Base-by-base conservation (phyloP, 805 yeast species). In the Blastobotrys terrestris region DNA sequence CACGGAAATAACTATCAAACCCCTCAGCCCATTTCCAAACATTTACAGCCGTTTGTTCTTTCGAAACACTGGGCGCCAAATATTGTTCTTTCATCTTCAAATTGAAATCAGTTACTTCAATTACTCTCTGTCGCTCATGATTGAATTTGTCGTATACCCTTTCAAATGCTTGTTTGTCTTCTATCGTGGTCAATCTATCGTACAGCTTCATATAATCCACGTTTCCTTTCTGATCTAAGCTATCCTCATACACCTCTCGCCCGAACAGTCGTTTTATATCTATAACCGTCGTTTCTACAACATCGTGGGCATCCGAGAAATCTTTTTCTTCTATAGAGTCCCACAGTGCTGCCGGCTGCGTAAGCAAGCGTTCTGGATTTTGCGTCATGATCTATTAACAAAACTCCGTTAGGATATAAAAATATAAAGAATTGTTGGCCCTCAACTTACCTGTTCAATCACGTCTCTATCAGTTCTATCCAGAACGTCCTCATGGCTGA, bases 21-120 rank as follows among this genome's bases (percentile, higher is more conserved):
- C 7, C 44, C 6, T 18, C 16, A 20, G 13, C 19, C 52, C 52
- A 49, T 13, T 43, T 14, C 48, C 48, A 49, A 2, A 31, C 42
- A 14, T n/a, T 16, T 3, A n/a, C 11, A 3, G 43, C 22, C 2
- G 41, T 14, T 19, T 26, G 22, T 7, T 15, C 16, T 19, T 20
- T 44, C 13, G 21, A 15, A 8, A n/a, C 11, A 13, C 8, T 18
- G 92, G 53, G 79, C 78, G 79, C 43, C 22, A 20, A 39, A 20
- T 26, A 11, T 11, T 40, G 22, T 20, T 14, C 21, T 5, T 47
- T 22, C 61, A 7, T 45, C 48, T 21, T 22, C 14, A 16, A 40
- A 14, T 56, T 85, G 89, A 1, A 86, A 72, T 95, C 90, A 53
- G 84, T 77, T 20, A 79, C 73, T 68, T 92, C 99, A 31, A 94